These are phyloP conservation scores for Mycena epipterygia DNA, from an alignment of 768 basidiomycete species.

Conservation along the genomic window DNA sequence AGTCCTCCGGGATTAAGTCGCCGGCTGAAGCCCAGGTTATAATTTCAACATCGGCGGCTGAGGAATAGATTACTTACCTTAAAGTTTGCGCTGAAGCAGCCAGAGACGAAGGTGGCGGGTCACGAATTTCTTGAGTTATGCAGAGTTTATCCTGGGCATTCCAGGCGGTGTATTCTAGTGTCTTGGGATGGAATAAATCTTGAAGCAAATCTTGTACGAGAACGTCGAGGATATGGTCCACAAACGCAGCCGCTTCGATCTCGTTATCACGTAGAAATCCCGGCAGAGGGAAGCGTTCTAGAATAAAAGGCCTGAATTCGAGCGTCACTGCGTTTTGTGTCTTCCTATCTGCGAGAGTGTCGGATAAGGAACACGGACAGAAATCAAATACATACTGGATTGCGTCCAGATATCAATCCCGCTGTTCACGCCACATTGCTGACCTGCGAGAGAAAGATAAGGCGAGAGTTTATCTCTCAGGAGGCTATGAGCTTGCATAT, in stretches of 20 bases:
- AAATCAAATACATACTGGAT: not conserved
- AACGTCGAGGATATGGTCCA: not conserved
- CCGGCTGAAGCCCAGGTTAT: too few relatives aligned
- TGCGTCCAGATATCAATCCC: not conserved
- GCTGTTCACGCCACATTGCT: too few relatives aligned
- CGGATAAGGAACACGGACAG: not conserved
- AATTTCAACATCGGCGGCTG: too few relatives aligned
- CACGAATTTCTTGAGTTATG: not conserved
- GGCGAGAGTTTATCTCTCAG: too few relatives aligned
- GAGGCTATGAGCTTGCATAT: not conserved
- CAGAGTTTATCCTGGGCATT: not conserved
- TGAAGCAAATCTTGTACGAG: not conserved
- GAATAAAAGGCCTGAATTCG: not conserved
- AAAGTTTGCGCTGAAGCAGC: not conserved
- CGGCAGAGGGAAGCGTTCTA: not conserved
- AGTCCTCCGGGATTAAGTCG: too few relatives aligned
- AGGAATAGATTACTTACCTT: not conserved
- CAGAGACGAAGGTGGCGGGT: not conserved
- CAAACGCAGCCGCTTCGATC: not conserved
- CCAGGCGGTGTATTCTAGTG: not conserved
- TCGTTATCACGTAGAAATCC: not conserved
- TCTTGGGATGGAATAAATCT: not conserved
- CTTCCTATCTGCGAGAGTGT: conserved; percentile 1
- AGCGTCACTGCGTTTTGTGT: not conserved
- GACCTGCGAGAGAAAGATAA: too few relatives aligned